Percentiles rank a stretch among this genome's conserved stretches.
Conservation (phyloP, 257 asterid species). For the Striga asiatica region DNA sequence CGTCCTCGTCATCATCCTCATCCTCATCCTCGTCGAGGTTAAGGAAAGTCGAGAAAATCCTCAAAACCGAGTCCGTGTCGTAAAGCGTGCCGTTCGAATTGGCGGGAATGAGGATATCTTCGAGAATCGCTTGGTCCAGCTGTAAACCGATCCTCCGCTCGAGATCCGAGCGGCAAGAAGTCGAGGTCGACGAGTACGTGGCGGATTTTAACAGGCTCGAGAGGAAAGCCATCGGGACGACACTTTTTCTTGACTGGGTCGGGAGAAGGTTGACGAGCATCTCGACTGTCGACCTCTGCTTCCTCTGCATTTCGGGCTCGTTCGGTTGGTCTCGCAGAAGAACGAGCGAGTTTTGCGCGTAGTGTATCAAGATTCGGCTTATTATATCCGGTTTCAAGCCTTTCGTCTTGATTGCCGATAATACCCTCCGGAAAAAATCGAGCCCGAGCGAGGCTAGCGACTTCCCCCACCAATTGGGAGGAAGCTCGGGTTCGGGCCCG, state of each 20-base stretch:
- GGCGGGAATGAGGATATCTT: constrained; percentile 69
- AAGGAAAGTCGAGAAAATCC: constrained; percentile 81
- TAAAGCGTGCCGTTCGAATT: constrained; percentile 44
- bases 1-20: constrained; percentile 20
- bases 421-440: constrained; percentile 65
- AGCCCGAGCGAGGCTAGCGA: constrained; percentile 46
- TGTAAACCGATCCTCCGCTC: constrained; percentile 86
- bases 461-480: constrained; percentile 86
- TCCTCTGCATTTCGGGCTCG: constrained; percentile 52
- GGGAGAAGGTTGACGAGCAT: constrained; percentile 56
- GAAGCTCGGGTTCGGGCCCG: constrained; percentile 37
- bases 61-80: constrained; percentile 55
- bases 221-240: constrained; percentile 83
- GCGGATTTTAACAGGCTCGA: constrained; percentile 72
- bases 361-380: constrained; percentile 61
- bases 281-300: constrained; percentile 58
- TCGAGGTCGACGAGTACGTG: constrained; percentile 48
- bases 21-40: constrained; percentile 81
- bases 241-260: constrained; percentile 65
- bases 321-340: constrained; percentile 36
- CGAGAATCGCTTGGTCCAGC: constrained; percentile 86
- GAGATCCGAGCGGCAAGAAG: constrained; percentile 72
- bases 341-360: constrained; percentile 67
- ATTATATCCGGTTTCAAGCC: constrained; percentile 84
- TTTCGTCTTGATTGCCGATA: constrained; percentile 59